Percentiles rank a stretch among this genome's conserved stretches.
These are phyloP conservation scores for Vitellaria paradoxa DNA, from an alignment of 179 eudicot species.

Conservation along the genomic window DNA sequence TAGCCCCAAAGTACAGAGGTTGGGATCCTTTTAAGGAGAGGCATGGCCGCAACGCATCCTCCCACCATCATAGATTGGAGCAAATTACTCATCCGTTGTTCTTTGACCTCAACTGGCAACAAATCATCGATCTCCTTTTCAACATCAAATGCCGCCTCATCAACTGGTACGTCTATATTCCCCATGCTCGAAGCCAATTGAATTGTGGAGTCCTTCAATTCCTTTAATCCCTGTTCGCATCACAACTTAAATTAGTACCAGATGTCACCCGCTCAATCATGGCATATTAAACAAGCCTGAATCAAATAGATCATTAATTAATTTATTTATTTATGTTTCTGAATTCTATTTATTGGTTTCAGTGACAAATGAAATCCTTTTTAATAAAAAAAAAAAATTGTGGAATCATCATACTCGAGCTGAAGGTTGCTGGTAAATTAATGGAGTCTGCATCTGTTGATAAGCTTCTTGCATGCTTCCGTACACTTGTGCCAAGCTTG, in stretches of 20 bases:
- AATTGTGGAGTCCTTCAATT: conserved; percentile 78
- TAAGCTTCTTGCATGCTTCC: conserved; percentile 92
- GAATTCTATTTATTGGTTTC: no score
- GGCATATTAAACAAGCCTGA: no score
- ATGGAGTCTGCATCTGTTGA: conserved; percentile 90
- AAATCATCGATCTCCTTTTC: conserved; percentile 88
- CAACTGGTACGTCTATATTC: conserved; percentile 74
- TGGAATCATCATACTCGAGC: conserved; percentile 36
- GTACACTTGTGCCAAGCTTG: conserved; percentile 75
- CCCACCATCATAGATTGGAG: conserved; percentile 83
- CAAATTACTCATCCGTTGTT: conserved; percentile 87
- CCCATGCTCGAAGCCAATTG: conserved; percentile 82
- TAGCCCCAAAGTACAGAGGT: conserved; percentile 95
- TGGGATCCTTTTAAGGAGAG: conserved; percentile 76
- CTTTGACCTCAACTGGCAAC: conserved; percentile 91
- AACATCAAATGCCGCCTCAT: conserved; percentile 79
- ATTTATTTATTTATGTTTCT: no score
- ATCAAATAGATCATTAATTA: no score
- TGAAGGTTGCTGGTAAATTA: conserved; percentile 75
- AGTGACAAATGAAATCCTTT: no score
- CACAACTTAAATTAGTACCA: no score
- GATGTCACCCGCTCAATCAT: no score
- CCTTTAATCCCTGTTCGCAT: conserved; percentile 66
- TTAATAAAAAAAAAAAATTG: no score
- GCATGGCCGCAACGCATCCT: conserved; percentile 95